Percentiles rank a stretch among this genome's conserved stretches.
Conservation (phyloP, 2,329 filamentous ascomycete genomes). For the Curvularia verruculosa region DNA sequence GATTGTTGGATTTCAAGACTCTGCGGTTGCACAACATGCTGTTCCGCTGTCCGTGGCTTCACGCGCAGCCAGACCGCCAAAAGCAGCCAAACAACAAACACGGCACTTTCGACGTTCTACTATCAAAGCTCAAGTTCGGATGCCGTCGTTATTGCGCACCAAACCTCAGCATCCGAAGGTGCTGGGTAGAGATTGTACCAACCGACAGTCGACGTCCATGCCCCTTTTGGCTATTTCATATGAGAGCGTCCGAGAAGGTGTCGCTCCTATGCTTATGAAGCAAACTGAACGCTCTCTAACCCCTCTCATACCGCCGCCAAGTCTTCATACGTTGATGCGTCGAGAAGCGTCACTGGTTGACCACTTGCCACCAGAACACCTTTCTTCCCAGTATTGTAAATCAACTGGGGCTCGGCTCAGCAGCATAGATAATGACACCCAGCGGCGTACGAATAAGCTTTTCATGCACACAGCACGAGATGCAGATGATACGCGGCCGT, state of each 20-base stretch:
- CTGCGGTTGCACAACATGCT: conserved; percentile 34
- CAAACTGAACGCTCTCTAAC: conserved; percentile 19
- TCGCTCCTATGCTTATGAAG: conserved; percentile 12
- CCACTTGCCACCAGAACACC: conserved; percentile 7
- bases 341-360: conserved; percentile 4
- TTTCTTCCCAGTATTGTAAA: conserved; percentile 13
- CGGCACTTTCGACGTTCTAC: conserved; percentile 35
- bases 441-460: conserved; percentile 24
- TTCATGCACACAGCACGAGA: conserved; percentile 17
- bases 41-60: conserved; percentile 30
- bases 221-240: conserved; percentile 29
- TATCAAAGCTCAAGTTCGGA: conserved; percentile 38
- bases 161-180: conserved; percentile 18
- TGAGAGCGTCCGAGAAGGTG: conserved; percentile 14
- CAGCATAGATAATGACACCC: conserved; percentile 22
- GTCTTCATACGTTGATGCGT: conserved; percentile 8
- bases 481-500: conserved; percentile 21
- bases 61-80: conserved; percentile 17
- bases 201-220: conserved; percentile 36
- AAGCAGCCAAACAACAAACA: conserved; percentile 28
- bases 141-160: conserved; percentile 35
- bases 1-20: conserved; percentile 9
- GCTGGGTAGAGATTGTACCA: conserved; percentile 20
- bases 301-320: conserved; percentile 11
- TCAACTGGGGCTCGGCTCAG: conserved; percentile 19